Percentiles rank a stretch among this genome's conserved stretches.
phyloP scores from a whole-genome alignment of 202 grass and related monocot species.

The Panicum virgatum region DNA sequence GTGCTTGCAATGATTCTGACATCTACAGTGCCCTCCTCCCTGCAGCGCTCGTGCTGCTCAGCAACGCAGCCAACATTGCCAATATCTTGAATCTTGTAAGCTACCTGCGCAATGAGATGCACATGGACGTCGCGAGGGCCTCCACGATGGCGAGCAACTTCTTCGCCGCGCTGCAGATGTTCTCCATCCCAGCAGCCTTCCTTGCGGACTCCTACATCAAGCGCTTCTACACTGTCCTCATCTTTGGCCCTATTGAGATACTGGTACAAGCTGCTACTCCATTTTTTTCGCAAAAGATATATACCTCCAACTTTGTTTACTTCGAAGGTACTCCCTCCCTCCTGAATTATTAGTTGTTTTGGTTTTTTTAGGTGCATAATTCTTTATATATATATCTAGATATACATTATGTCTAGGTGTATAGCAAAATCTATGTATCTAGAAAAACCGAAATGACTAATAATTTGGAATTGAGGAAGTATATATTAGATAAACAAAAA shows the following conservation, averaged over 20 bases:
- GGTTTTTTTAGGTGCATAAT: no score
- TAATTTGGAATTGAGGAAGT: no score
- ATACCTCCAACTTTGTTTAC: no score
- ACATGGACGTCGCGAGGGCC: conserved; percentile 54
- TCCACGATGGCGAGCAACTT: conserved; percentile 61
- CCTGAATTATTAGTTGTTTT: no score
- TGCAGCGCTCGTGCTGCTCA: conserved; percentile 53
- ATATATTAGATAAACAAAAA: no score
- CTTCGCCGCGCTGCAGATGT: conserved; percentile 54
- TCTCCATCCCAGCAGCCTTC: conserved; percentile 76
- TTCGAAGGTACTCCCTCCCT: no score
- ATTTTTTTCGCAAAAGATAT: neutral
- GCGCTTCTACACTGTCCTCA: conserved; percentile 51
- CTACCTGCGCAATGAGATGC: conserved; percentile 69
- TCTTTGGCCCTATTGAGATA: conserved; percentile 53
- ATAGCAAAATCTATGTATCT: no score
- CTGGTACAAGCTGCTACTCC: conserved; percentile 35
- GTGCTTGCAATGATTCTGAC: no score
- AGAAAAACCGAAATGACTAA: no score
- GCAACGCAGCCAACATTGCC: conserved; percentile 50
- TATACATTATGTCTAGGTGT: no score
- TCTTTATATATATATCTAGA: no score
- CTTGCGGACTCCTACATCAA: conserved; percentile 75
- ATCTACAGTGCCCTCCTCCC: neutral
- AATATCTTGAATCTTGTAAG: conserved; percentile 61